Conservation (phyloP, 192 early-diverging fungal genomes). For the Entrophospora sp. region DNA sequence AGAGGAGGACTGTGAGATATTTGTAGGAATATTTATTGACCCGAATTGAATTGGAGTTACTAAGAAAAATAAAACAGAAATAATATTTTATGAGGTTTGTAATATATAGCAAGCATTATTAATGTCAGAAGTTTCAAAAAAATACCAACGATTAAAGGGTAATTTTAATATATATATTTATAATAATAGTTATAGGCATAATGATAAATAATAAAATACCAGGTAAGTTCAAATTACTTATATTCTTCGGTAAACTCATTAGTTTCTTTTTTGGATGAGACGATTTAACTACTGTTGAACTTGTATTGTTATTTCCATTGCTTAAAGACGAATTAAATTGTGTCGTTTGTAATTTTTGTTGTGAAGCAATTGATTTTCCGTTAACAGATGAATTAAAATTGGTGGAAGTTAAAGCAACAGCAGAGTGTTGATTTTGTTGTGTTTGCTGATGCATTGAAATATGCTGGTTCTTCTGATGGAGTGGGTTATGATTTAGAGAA, state of each 20-base stretch:
- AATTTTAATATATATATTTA: no score
- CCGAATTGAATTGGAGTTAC: slow-evolving; percentile 12
- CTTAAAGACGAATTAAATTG: background rate
- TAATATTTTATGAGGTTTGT: background rate
- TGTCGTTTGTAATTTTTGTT: slow-evolving; percentile 16
- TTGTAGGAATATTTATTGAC: background rate
- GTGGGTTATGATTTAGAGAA: background rate
- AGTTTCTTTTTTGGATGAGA: background rate
- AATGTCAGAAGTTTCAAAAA: no score
- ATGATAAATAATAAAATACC: no score
- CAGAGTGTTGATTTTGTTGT: slow-evolving; percentile 6
- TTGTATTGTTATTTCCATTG: background rate
- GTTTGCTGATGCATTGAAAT: slow-evolving; percentile 1
- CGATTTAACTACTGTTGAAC: background rate
- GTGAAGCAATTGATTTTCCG: slow-evolving; percentile 3
- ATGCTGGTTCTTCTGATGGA: slow-evolving; percentile 4
- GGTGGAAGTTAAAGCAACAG: background rate
- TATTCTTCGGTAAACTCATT: background rate
- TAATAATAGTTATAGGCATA: no score
- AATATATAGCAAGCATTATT: no score
- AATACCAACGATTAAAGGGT: no score
- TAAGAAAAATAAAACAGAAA: background rate
- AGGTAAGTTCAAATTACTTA: no score
- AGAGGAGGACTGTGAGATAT: background rate
- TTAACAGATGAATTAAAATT: slow-evolving; percentile 16